phyloP scores from a whole-genome alignment of 805 yeast genomes.

The Zygoascus bituminiphila region DNA sequence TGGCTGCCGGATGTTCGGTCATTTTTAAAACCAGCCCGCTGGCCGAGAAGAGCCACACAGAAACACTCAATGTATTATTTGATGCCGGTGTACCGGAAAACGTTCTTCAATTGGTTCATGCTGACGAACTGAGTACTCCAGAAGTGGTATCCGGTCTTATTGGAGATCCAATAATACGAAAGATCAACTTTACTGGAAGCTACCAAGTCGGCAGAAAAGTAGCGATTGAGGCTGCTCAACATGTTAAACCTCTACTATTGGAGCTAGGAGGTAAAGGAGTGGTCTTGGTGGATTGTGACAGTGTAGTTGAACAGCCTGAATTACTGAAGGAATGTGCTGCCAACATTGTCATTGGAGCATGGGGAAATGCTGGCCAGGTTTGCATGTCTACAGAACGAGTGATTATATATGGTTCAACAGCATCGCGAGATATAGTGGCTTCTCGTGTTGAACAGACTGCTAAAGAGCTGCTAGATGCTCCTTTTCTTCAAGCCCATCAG shows the following conservation, averaged over 20 bases:
- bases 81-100: slow-evolving; percentile 80
- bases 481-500: slow-evolving; percentile 4
- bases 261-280: slow-evolving; percentile 89
- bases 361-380: slow-evolving; percentile 77
- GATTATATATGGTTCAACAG: slow-evolving; percentile 41
- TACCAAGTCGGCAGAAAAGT: slow-evolving; percentile 70
- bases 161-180: slow-evolving; percentile 62
- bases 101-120: slow-evolving; percentile 56
- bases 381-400: slow-evolving; percentile 82
- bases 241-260: slow-evolving; percentile 68
- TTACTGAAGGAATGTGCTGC: slow-evolving; percentile 37
- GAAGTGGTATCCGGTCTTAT: slow-evolving; percentile 65
- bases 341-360: slow-evolving; percentile 56
- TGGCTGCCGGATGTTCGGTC: slow-evolving; percentile 76
- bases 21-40: slow-evolving; percentile 76
- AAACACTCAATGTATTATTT: slow-evolving; percentile 50
- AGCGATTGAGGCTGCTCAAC: slow-evolving; percentile 60
- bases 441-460: slow-evolving; percentile 32
- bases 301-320: slow-evolving; percentile 40
- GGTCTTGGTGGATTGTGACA: slow-evolving; percentile 66
- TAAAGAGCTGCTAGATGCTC: not conserved
- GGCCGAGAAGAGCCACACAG: slow-evolving; percentile 69
- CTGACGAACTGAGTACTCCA: slow-evolving; percentile 27
- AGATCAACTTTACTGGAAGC: slow-evolving; percentile 82
- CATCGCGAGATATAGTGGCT: slow-evolving; percentile 43